A percentile compares a stretch with the other conserved stretches of the same genome.
Evolutionary conservation across 805 yeast genomes (phyloP).

Genomic region (Cyberlindnera subsufficiens): DNA sequence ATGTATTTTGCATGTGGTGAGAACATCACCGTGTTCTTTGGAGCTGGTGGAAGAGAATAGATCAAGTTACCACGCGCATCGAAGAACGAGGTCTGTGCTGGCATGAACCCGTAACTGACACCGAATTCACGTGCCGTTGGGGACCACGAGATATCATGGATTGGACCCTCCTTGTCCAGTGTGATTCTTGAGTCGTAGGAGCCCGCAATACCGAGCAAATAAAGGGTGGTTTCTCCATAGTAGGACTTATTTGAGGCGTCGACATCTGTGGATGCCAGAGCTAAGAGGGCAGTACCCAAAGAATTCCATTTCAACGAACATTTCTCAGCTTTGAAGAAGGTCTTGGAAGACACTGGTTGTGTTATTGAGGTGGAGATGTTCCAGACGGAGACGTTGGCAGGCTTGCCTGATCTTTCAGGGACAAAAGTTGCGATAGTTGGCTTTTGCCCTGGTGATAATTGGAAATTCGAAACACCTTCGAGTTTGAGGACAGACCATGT

Average conservation of each 20-base stretch:
- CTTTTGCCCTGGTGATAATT: constrained; percentile 79
- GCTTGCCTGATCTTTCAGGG: constrained; percentile 83
- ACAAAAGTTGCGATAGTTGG: constrained; percentile 88
- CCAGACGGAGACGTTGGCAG: constrained; percentile 82
- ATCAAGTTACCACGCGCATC: constrained; percentile 89
- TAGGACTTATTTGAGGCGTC: constrained; percentile 91
- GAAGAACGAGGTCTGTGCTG: constrained; percentile 89
- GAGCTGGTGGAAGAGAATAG: constrained; percentile 76
- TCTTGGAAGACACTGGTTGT: constrained; percentile 78
- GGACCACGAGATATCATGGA: constrained; percentile 96
- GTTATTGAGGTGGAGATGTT: constrained; percentile 50
- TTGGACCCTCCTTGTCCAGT: constrained; percentile 90
- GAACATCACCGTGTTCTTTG: constrained; percentile 84
- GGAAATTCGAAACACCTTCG: constrained; percentile 54
- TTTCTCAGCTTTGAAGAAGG: constrained; percentile 92
- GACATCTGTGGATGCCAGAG: constrained; percentile 92
- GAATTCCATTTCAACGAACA: constrained; percentile 92
- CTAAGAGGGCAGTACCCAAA: constrained; percentile 89
- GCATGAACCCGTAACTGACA: constrained; percentile 96
- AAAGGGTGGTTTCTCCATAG: constrained; percentile 93
- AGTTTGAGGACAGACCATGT: constrained; percentile 54
- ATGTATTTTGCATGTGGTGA: constrained; percentile 93
- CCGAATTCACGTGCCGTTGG: constrained; percentile 96
- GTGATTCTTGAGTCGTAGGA: constrained; percentile 84
- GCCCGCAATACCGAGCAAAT: constrained; percentile 87